Conservation (phyloP, 768 basidiomycete species). For the Hortiboletus flavorubellus region DNA sequence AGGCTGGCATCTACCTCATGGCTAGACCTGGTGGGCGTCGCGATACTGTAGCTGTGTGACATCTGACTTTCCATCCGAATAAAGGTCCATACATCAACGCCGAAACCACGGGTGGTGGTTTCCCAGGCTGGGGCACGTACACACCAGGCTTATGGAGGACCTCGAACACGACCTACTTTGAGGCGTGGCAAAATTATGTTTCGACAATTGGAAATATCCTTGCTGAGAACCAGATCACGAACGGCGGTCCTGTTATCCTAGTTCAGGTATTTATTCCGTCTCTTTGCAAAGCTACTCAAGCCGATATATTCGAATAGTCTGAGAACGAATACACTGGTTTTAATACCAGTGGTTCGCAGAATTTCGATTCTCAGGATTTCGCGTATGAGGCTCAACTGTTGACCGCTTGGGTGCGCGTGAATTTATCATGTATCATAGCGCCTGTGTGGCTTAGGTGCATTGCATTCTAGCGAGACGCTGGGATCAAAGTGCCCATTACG, state of each 20-base stretch:
- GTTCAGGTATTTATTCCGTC: conserved; percentile 16
- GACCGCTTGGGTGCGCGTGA: conserved; percentile 20
- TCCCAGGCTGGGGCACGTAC: conserved; percentile 59
- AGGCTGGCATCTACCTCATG: conserved; percentile 27
- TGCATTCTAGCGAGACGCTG: conserved; percentile 36
- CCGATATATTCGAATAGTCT: conserved; percentile 30
- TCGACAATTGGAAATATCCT: conserved; percentile 47
- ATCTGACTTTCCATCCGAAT: neutral
- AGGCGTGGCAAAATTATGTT: conserved; percentile 57
- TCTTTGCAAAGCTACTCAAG: conserved; percentile 29
- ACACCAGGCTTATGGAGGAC: conserved; percentile 48
- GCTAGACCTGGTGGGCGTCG: conserved; percentile 23
- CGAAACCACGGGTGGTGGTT: conserved; percentile 38
- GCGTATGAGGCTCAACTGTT: conserved; percentile 42
- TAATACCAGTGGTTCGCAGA: conserved; percentile 17
- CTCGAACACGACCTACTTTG: conserved; percentile 43
- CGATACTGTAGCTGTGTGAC: neutral
- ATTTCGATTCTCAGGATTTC: conserved; percentile 40
- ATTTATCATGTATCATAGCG: neutral
- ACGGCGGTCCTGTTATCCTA: conserved; percentile 55
- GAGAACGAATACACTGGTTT: conserved; percentile 51
- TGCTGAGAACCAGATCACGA: conserved; percentile 53
- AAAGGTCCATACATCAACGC: conserved; percentile 30
- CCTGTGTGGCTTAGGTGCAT: conserved; percentile 1
- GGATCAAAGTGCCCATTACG: conserved; percentile 46